Conservation (phyloP, 2,329 filamentous ascomycete species). For the Bisporella sp. region DNA sequence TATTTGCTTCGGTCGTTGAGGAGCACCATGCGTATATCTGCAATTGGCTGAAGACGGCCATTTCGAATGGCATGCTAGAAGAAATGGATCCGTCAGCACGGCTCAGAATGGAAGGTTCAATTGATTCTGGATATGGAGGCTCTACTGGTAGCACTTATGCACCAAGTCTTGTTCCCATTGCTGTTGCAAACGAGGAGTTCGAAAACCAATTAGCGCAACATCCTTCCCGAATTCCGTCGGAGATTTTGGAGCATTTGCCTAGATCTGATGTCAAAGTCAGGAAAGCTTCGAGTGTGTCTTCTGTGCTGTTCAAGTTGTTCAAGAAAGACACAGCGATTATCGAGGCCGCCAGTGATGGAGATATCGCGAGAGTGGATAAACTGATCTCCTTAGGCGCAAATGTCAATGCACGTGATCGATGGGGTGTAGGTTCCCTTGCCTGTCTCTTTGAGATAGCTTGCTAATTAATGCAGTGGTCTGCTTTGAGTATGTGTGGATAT, state of each 20-base stretch:
- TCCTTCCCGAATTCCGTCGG: slow-evolving; percentile 7
- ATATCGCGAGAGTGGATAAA: slow-evolving; percentile 19
- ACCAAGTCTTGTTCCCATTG: slow-evolving; percentile 13
- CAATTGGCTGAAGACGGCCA: slow-evolving; percentile 19
- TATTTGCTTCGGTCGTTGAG: background rate
- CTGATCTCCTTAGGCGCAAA: slow-evolving; percentile 21
- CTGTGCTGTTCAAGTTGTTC: slow-evolving; percentile 21
- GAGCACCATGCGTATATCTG: slow-evolving; percentile 23
- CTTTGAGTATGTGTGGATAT: slow-evolving; percentile 24
- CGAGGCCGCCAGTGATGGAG: slow-evolving; percentile 23
- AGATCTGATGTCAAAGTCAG: slow-evolving; percentile 10
- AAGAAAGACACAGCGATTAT: slow-evolving; percentile 23
- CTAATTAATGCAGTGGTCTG: slow-evolving; percentile 16
- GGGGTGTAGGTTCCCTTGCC: slow-evolving; percentile 16
- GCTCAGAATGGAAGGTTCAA: background rate
- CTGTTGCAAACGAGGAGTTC: slow-evolving; percentile 20
- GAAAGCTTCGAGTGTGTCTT: slow-evolving; percentile 8
- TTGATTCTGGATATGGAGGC: slow-evolving; percentile 19
- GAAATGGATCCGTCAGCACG: slow-evolving; percentile 11
- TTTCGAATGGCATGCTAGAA: slow-evolving; percentile 20
- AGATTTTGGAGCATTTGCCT: background rate
- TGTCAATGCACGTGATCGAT: slow-evolving; percentile 24
- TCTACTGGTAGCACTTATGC: slow-evolving; percentile 5
- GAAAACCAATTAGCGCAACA: slow-evolving; percentile 17
- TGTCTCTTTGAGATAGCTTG: background rate